phyloP scores from a whole-genome alignment of 1,284 basidiomycete species.

The Boletus albobrunnescens region DNA sequence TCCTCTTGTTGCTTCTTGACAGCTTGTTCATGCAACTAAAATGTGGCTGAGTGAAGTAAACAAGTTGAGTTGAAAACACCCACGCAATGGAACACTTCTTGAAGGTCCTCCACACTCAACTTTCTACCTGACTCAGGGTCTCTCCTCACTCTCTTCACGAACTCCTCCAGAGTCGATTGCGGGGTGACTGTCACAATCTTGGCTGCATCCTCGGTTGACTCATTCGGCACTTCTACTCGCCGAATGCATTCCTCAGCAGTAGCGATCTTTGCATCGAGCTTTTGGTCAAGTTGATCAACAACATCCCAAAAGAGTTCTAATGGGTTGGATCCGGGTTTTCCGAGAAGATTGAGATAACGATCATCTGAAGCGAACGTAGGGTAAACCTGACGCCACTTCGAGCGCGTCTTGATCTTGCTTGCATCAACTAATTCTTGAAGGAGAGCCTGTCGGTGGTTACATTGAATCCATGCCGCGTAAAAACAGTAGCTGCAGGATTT shows the following conservation, averaged over 20 bases:
- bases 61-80: slow-evolving; percentile 28
- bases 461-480: neutral
- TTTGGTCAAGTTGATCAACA: slow-evolving; percentile 83
- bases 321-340: slow-evolving; percentile 89
- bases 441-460: slow-evolving; percentile 48
- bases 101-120: slow-evolving; percentile 52
- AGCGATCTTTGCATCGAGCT: slow-evolving; percentile 73
- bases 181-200: slow-evolving; percentile 39
- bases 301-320: slow-evolving; percentile 95
- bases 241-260: slow-evolving; percentile 60
- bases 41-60: slow-evolving; percentile 8
- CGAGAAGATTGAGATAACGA: slow-evolving; percentile 83
- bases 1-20: slow-evolving; percentile 77
- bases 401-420: slow-evolving; percentile 73
- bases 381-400: slow-evolving; percentile 90
- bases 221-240: slow-evolving; percentile 39
- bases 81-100: slow-evolving; percentile 66
- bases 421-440: slow-evolving; percentile 64
- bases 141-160: slow-evolving; percentile 54
- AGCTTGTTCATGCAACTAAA: slow-evolving; percentile 67
- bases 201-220: slow-evolving; percentile 33
- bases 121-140: slow-evolving; percentile 46
- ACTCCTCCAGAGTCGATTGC: slow-evolving; percentile 60
- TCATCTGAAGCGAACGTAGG: slow-evolving; percentile 72
- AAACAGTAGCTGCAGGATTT: neutral